Evolutionary conservation across 495 filamentous ascomycete species (phyloP), one percentile per base, ranked within the genome.

Genomic region (Mytilinidion resinicola): DNA sequence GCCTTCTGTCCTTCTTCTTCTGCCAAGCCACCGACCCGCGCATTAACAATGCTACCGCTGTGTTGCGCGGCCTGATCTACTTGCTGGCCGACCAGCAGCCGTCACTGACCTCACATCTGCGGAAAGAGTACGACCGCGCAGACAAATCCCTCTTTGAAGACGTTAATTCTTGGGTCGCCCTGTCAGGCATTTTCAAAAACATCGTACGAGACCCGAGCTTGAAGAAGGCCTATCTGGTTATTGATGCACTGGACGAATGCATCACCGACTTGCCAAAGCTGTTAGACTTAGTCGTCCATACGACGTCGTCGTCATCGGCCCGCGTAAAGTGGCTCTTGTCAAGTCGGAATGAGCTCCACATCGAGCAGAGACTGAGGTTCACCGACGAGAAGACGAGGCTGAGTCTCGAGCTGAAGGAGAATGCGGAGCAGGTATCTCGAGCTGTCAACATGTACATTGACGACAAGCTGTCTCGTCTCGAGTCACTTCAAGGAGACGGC

Each of bases 41-140:
- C 5, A 51, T 77, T 21, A 73, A 73, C 56, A 72, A 67, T 53
- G 69, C 73, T 8, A 69, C 69, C n/a, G n/a, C n/a, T n/a, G n/a
- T n/a, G n/a, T n/a, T n/a, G n/a, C n/a, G n/a, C n/a, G n/a, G n/a
- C n/a, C 55, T 78, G 9, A 72, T 76, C 4, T 78, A 68, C 64
- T 46, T 67, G 70, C 44, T 48, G 11, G 11, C 19, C 19, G 12
- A 14, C 11, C 44, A 48, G 19, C 44, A 21, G 14, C 12, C 12
- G 19, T 15, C 12, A 9, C 44, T 48, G 11, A 19, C 30, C 15
- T 15, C 4, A 11, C 44, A 48, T 61, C n/a, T 75, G 20, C 65
- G 41, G n/a, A 38, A 67, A 46, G 44, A 56, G n/a, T 51, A 70
- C 44, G 61, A 70, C 62, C 72, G n/a, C n/a, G n/a, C n/a, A n/a